Base-by-base conservation (phyloP, 306 rosid genomes). In the Biancaea sappan region DNA sequence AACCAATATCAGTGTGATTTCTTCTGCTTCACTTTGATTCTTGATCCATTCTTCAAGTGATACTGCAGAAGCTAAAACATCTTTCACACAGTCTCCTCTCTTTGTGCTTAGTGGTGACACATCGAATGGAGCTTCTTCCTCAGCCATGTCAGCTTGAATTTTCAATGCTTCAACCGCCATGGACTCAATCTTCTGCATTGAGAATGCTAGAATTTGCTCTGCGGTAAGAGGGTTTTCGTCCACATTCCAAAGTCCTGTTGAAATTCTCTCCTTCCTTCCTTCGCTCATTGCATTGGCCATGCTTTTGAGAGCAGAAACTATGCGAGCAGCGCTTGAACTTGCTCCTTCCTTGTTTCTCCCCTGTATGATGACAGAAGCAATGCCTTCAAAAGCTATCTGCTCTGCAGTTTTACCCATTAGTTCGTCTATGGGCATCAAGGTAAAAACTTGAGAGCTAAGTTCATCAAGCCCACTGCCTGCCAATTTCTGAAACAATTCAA, bases 301-400 rank as follows among this genome's bases (percentile, higher is more conserved):
- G 77, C 80, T 78, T 82, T 86, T 93, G 22, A 87, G 81, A 1
- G 85, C 73, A 24, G 90, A 88, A 69, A 95, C 84, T 59, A 89
- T 88, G 18, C 92, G 84, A 2, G 93, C 96, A 4, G 98, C 98
- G 8, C 90, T 92, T 0, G 99, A 92, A 81, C 89, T 92, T 0
- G 98, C 97, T 21, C 95, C 98, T 83, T 95, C 99, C 80, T 82
- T 92, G 90, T 79, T 92, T 77, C 99, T 83, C 31, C 98, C 99
- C 63, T 95, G 91, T 78, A 95, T 86, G 75, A 95, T 88, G 25
- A 92, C 89, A 10, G 93, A 84, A 29, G 98, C 99, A 57, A 92
- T 90, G 84, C 99, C 99, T 86, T 90, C 97, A 21, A 95, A 95
- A 74, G 99, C 99, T 76, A 92, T 73, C 79, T 95, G 96, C 82